Base-by-base conservation (phyloP, 768 basidiomycete species). In the Collybia sordida region DNA sequence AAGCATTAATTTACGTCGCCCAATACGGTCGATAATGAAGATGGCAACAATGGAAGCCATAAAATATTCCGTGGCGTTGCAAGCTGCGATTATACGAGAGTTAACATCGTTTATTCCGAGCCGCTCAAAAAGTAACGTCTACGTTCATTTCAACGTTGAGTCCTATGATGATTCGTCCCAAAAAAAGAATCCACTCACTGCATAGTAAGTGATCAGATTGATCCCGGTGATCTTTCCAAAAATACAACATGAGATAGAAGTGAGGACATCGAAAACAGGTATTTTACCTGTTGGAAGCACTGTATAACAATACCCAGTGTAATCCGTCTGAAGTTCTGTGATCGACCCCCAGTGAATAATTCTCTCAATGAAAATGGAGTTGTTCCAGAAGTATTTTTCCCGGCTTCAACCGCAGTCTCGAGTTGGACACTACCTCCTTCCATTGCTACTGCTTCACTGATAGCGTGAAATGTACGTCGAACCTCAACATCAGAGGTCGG, bases 41-140 rank as follows among this genome's bases (percentile, higher is more conserved):
- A 91, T 86, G 15, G 86, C 86, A 51, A 87, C 67, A 24, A 88
- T 74, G 27, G 87, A 89, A 47, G 85, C 84, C 49, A 86, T 73
- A 56, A 83, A 82, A 56, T 86, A 84, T 71, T 88, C 84, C 37
- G 87, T 84, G 54, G 82, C 83, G 54, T 86, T 87, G 47, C 80
- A 82, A 41, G 85, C 82, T 15, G 82, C 78, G 50, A 84, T 78
- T 45, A 86, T 78, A 37, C 82, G 75, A 1, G 82, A 81, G 41
- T 81, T 79, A 25, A 76, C 72, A 53, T 82, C 77, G 22, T 72
- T 72, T 18, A 85, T 71, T 17, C 82, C 83, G n/a, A 86, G 72
- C 15, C 77, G 72, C 59, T 82, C 79, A 51, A 82, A 82, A 6
- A 82, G 63, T 6, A 82, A 52, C 0, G 81, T 82, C 78, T 77